phyloP scores from a whole-genome alignment of 345 rosid genomes.

The Sapria himalayana region DNA sequence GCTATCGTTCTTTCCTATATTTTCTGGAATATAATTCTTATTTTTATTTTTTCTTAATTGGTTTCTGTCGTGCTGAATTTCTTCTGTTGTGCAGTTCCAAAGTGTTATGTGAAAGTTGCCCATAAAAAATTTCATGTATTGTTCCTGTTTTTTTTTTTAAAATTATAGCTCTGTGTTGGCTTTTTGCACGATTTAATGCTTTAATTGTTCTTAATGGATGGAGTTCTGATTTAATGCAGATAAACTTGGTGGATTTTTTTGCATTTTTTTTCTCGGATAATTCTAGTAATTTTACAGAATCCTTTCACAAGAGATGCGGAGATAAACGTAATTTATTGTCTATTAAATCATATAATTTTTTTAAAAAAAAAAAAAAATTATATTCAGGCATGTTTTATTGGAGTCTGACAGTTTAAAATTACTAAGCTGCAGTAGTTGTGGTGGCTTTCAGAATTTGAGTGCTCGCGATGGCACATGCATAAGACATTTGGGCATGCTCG shows the following conservation, averaged over 20 bases:
- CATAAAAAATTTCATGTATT: conserved; percentile 62
- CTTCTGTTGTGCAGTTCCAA: conserved; percentile 50
- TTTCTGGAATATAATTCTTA: too few species aligned
- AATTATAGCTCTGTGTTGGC: not conserved
- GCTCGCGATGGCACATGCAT: conserved; percentile 58
- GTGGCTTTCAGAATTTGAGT: conserved; percentile 45
- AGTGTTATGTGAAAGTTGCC: conserved; percentile 45
- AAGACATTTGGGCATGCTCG: conserved; percentile 62
- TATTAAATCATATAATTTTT: too few species aligned
- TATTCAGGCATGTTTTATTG: too few species aligned
- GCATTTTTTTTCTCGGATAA: conserved; percentile 54
- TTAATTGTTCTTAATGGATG: conserved; percentile 7
- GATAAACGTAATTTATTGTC: conserved; percentile 87
- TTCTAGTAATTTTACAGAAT: conserved; percentile 37
- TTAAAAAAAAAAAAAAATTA: too few species aligned
- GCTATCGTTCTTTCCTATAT: too few species aligned
- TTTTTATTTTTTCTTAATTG: too few species aligned
- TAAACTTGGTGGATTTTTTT: conserved; percentile 65
- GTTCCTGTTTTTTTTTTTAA: conserved; percentile 11
- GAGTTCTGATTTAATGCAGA: too few species aligned
- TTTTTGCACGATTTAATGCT: not conserved
- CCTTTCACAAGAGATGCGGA: conserved; percentile 64
- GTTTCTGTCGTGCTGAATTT: too few species aligned
- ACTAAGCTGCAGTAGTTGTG: too few species aligned
- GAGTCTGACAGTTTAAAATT: too few species aligned